Base-by-base conservation (phyloP, 2,329 filamentous ascomycete species). In the Rutstroemia sp. region DNA sequence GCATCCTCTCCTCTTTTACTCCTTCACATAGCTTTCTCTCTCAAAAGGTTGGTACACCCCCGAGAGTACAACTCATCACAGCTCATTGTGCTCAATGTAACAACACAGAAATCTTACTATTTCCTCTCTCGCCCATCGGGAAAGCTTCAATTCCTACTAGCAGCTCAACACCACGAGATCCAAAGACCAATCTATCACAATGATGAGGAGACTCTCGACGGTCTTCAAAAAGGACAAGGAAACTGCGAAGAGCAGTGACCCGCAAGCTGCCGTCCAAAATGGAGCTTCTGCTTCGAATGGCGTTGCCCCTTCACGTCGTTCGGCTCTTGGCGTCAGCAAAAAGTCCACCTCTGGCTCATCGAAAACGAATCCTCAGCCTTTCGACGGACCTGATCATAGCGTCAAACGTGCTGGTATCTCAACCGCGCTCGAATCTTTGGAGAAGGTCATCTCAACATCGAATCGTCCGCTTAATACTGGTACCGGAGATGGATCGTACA, bases 391-490 rank as follows among this genome's bases (percentile, higher is more conserved):
- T 27, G 58, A 61, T 51, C 51, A 60, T 38, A 58, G 56, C 48
- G 53, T 61, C 27, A 52, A 50, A 30, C 58, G 51, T 27, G 60
- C 51, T 52, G 48, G 56, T 21, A 59, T 61, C 5, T 30, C 53
- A 23, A 23, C 30, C 34, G 58, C 56, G 10, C 48, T 61, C 9
- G 58, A 55, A n/a, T 60, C 60, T 34, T 50, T 56, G 14, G 49
- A 38, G n/a, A 53, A 57, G 16, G 59, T 61, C 5, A 50, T 78
- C 51, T n/a, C 39, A 74, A 77, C 54, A 78, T 81, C 4, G 81
- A 75, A 75, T 57, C 73, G 81, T n/a, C 84, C 86, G 9, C 70
- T 87, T 34, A 84, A 86, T 0, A 82, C 75, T 1, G 77, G 86
- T 63, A 78, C 76, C 54, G 83, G 84, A 25, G 78, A 85, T 65